Percentiles rank a stretch among this genome's conserved stretches.
Evolutionary conservation across 768 basidiomycete species (phyloP).

Genomic region (Lactarius sp.): DNA sequence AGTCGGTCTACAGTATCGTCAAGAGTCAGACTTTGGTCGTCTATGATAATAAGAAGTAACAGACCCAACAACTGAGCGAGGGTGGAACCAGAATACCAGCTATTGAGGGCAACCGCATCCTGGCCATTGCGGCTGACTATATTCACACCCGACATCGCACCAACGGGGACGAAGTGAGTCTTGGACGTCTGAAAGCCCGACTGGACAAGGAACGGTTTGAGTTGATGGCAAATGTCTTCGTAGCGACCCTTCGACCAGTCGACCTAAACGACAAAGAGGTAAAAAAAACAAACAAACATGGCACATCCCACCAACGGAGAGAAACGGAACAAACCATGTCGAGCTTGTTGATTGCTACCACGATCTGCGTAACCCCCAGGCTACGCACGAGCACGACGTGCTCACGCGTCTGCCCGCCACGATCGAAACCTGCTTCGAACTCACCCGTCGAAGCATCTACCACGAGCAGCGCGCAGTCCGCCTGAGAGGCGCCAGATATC

Average conservation of each 20-base stretch:
- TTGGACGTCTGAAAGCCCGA: slow-evolving; percentile 81
- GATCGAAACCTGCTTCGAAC: slow-evolving; percentile 93
- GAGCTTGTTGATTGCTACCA: slow-evolving; percentile 93
- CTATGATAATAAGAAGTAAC: slow-evolving; percentile 9
- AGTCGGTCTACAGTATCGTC: slow-evolving; percentile 54
- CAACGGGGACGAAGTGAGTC: slow-evolving; percentile 82
- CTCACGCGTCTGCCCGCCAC: slow-evolving; percentile 93
- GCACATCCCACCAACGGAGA: neutral
- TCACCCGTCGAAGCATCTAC: slow-evolving; percentile 87
- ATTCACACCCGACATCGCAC: slow-evolving; percentile 87
- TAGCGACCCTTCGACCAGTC: slow-evolving; percentile 80
- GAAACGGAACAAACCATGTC: slow-evolving; percentile 59
- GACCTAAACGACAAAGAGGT: slow-evolving; percentile 49
- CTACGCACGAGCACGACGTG: slow-evolving; percentile 89
- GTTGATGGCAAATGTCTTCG: slow-evolving; percentile 68
- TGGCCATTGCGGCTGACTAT: slow-evolving; percentile 49
- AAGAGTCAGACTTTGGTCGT: neutral
- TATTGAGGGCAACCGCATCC: slow-evolving; percentile 42
- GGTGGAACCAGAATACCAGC: slow-evolving; percentile 86
- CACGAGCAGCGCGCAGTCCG: slow-evolving; percentile 90
- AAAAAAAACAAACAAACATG: neutral
- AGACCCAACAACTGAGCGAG: slow-evolving; percentile 79
- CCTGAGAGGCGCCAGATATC: slow-evolving; percentile 98
- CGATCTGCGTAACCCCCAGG: slow-evolving; percentile 84
- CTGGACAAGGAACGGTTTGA: slow-evolving; percentile 79